Percentiles rank a stretch among this genome's conserved stretches.
phyloP scores from a whole-genome alignment of 805 yeast genomes.

The Torulaspora franciscae region DNA sequence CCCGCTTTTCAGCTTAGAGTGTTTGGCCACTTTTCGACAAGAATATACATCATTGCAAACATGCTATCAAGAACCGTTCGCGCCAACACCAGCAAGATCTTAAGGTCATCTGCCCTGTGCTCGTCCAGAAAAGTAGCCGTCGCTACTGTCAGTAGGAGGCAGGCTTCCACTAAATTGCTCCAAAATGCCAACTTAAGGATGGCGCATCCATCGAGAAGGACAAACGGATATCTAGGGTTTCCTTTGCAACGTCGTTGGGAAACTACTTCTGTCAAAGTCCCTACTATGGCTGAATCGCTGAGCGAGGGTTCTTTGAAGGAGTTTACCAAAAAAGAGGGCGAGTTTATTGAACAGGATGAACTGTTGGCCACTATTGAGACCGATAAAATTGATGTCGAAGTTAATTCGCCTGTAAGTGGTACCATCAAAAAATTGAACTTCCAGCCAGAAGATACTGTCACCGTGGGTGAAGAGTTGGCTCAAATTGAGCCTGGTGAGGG shows the following conservation, averaged over 20 bases:
- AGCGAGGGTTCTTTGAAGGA: conserved; percentile 90
- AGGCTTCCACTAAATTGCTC: conserved; percentile 12
- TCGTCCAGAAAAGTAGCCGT: conserved; percentile 7
- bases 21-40: background rate
- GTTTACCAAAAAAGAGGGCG: conserved; percentile 74
- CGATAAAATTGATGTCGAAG: conserved; percentile 96
- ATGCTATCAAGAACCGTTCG: conserved; percentile 15
- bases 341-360: conserved; percentile 80
- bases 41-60: background rate
- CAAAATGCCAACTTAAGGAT: conserved; percentile 1
- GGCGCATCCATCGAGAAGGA: conserved; percentile 13
- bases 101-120: conserved; percentile 9
- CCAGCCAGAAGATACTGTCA: conserved; percentile 84
- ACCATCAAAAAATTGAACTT: conserved; percentile 80
- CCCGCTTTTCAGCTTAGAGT: background rate
- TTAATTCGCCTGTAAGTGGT: conserved; percentile 90
- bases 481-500: conserved; percentile 74
- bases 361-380: conserved; percentile 95
- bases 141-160: conserved; percentile 12
- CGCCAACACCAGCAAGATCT: conserved; percentile 8
- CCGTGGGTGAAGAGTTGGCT: conserved; percentile 89
- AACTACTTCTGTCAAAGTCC: conserved; percentile 71
- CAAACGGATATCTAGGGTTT: conserved; percentile 9
- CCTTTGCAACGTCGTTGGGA: conserved; percentile 29
- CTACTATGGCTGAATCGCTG: conserved; percentile 97